Base-by-base conservation (phyloP, 371 early-diverging fungal species). In the Amoeboaphelidium protococcarum region DNA sequence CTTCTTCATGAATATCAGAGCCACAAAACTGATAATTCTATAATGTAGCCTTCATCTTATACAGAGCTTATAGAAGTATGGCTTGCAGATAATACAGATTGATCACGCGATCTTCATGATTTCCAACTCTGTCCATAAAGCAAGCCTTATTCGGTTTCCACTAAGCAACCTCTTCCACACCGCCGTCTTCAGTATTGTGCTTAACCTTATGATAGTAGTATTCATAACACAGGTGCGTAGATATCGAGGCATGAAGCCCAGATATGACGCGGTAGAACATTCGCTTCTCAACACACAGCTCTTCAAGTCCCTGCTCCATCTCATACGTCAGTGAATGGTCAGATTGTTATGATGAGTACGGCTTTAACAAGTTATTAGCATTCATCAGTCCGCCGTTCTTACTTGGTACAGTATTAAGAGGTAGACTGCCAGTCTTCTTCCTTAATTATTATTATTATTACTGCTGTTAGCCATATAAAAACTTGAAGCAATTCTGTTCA, bases 101-200 rank as follows among this genome's bases (percentile, higher is more conserved):
- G 50, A 85, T 74, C 46, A 96, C 59, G 12, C 94, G 73, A 45
- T 90, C 90, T 2, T 87, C 89, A 58, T 76, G 78, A 31, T 70
- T 57, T 23, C 84, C 92, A 42, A 92, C 74, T 37, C 90, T 79
- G 13, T 70, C 60, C 10, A 74, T 70, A 59, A 83, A 95, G 55
- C 94, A 92, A 37, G 79, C 77, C 25, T 84, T 68, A 54, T 91
- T 84, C 25, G 79, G 78, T 71, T 79, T 79, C 94, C 94, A 95
- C 56, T 65, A 60, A 16, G 82, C 80, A 1, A 84, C 79, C 0
- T 73, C 74, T 47, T 72, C 63, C 54, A 94, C 72, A 53, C 84
- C 75, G 64, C 74, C 81, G 57, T 92, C 4, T 47, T 41, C 40
- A 6, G 46, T 13, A 12, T 10, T 46, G 10, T 12, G n/a, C n/a